Conservation (phyloP, 129 eudicot species). For the Ambrosia trifida region DNA sequence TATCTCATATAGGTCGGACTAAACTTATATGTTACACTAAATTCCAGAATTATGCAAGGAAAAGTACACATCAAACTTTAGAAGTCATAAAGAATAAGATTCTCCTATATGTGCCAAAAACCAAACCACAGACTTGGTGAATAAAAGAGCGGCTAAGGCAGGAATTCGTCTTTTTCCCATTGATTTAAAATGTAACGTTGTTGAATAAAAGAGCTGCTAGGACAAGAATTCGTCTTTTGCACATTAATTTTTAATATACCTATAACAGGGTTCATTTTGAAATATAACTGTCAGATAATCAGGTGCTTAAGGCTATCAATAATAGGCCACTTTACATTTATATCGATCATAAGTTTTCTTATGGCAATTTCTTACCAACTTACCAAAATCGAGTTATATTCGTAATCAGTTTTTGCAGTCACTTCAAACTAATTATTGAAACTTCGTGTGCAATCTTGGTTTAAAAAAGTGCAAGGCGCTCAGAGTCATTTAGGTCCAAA, state of each 20-base stretch:
- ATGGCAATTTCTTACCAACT: background rate
- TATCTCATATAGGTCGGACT: background rate
- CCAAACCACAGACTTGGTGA: no score
- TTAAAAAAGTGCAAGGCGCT: no score
- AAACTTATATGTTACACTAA: background rate
- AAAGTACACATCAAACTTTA: no score
- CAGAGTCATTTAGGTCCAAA: no score
- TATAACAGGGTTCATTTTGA: background rate
- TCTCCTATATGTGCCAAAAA: no score
- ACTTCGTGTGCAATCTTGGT: background rate
- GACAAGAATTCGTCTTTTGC: background rate
- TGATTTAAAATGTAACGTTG: background rate
- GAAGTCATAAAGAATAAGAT: no score
- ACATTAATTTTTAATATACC: background rate
- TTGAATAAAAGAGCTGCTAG: background rate
- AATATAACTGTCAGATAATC: background rate
- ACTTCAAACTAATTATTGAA: constrained; percentile 1
- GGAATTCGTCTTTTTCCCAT: background rate
- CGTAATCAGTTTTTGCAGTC: constrained; percentile 1
- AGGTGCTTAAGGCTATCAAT: background rate
- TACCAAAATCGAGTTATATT: background rate
- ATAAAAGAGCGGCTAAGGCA: no score
- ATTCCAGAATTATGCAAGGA: background rate
- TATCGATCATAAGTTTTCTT: background rate
- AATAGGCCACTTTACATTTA: background rate